phyloP scores from a whole-genome alignment of 2,329 filamentous ascomycete genomes.

The Ceratocystis variospora region DNA sequence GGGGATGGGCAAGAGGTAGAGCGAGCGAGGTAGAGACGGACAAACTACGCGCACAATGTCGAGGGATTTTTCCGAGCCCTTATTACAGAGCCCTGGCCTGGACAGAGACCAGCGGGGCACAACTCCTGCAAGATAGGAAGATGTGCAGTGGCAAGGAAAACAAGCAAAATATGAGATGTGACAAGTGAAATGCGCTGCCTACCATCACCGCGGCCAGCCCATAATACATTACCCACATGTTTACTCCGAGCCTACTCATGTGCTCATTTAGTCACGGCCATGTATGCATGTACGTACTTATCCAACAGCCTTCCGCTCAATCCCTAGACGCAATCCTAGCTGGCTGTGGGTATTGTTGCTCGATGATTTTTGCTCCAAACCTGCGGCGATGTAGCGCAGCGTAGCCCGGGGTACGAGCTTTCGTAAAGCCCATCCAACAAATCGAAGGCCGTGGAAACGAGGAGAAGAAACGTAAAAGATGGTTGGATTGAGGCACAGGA shows the following conservation, averaged over 20 bases:
- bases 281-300: neutral
- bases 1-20: too few relatives aligned
- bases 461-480: neutral
- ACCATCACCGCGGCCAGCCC: neutral
- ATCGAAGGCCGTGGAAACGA: neutral
- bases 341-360: too few relatives aligned
- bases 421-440: neutral
- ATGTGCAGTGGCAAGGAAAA: neutral
- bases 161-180: conserved; percentile 9
- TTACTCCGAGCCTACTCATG: neutral
- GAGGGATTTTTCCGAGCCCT: neutral
- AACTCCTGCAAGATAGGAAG: neutral
- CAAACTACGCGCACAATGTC: neutral
- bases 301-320: neutral
- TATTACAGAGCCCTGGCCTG: neutral
- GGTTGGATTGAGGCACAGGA: neutral
- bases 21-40: neutral
- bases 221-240: neutral
- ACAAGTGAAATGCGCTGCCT: neutral
- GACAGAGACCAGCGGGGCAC: neutral
- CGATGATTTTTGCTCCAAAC: too few relatives aligned
- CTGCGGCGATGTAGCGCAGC: neutral
- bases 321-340: neutral
- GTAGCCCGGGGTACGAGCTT: neutral
- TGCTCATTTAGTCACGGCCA: neutral